phyloP scores from a whole-genome alignment of 1,284 basidiomycete species.

The Ceratobasidium papillatum region DNA sequence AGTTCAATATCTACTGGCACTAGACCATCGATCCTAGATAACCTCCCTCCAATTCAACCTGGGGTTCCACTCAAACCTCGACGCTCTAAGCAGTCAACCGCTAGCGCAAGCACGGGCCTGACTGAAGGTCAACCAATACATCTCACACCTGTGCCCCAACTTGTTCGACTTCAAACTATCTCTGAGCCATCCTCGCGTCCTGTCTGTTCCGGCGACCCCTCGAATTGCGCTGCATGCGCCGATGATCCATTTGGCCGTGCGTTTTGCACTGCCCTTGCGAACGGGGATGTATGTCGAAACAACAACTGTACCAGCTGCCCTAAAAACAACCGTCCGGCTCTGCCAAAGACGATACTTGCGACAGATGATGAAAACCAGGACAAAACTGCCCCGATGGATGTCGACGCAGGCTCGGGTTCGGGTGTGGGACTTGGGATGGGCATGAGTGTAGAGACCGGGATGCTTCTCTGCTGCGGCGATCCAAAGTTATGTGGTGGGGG shows the following conservation, averaged over 20 bases:
- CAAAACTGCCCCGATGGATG: slow-evolving; percentile 26
- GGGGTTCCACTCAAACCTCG: slow-evolving; percentile 64
- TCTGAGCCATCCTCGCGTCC: slow-evolving; percentile 10
- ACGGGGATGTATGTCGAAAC: slow-evolving; percentile 56
- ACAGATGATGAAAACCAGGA: slow-evolving; percentile 7
- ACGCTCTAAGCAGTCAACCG: slow-evolving; percentile 43
- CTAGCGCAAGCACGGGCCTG: slow-evolving; percentile 31
- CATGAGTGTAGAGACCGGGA: slow-evolving; percentile 38
- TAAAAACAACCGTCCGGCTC: slow-evolving; percentile 47
- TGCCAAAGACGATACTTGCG: slow-evolving; percentile 36
- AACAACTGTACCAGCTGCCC: slow-evolving; percentile 66
- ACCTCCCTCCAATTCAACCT: slow-evolving; percentile 78
- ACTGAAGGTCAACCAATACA: slow-evolving; percentile 14
- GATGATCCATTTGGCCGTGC: slow-evolving; percentile 85
- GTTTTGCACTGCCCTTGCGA: slow-evolving; percentile 80
- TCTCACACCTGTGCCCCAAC: slow-evolving; percentile 35
- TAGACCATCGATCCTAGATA: slow-evolving; percentile 69
- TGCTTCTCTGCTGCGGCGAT: slow-evolving; percentile 49
- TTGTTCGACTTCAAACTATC: slow-evolving; percentile 11
- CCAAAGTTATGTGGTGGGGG: slow-evolving; percentile 50
- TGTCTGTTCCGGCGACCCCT: slow-evolving; percentile 64
- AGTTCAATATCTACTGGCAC: slow-evolving; percentile 44
- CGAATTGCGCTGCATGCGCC: slow-evolving; percentile 79
- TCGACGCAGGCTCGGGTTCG: slow-evolving; percentile 8
- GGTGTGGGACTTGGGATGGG: slow-evolving; percentile 23